These are phyloP conservation scores for Pyricularia sp. DNA, from an alignment of 2,329 filamentous ascomycete species.

Conservation along the genomic window DNA sequence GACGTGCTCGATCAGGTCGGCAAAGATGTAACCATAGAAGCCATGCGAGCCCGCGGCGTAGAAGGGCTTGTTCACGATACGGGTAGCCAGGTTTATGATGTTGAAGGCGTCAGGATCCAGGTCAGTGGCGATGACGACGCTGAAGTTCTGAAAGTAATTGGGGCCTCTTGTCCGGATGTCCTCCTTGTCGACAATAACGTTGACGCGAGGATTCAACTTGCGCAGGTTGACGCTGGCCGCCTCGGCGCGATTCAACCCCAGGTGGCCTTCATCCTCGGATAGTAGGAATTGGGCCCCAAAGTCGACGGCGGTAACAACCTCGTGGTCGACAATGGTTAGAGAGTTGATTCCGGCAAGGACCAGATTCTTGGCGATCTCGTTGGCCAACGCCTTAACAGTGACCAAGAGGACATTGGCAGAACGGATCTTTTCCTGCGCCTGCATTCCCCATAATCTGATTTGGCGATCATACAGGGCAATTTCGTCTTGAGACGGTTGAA, in stretches of 20 bases:
- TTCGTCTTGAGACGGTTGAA: conserved; percentile 50
- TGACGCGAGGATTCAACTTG: conserved; percentile 83
- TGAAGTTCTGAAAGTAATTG: conserved; percentile 69
- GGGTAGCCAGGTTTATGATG: conserved; percentile 77
- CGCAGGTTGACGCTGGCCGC: conserved; percentile 70
- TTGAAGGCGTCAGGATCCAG: conserved; percentile 66
- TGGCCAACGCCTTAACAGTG: conserved; percentile 77
- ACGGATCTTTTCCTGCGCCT: conserved; percentile 88
- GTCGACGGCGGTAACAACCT: conserved; percentile 66
- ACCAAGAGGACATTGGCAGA: conserved; percentile 84
- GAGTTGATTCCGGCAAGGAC: conserved; percentile 88
- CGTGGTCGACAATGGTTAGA: conserved; percentile 78
- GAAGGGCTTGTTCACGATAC: conserved; percentile 69
- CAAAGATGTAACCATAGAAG: conserved; percentile 91
- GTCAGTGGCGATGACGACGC: conserved; percentile 85
- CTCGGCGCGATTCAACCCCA: conserved; percentile 79
- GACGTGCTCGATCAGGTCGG: conserved; percentile 82
- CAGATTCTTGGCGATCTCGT: conserved; percentile 95
- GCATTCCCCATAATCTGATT: conserved; percentile 93
- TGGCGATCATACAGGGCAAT: conserved; percentile 96
- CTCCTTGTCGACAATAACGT: conserved; percentile 59
- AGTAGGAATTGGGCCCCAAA: conserved; percentile 79
- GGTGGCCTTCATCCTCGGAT: conserved; percentile 46
- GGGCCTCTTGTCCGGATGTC: conserved; percentile 59
- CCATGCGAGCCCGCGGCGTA: conserved; percentile 85